phyloP scores from a whole-genome alignment of 495 filamentous ascomycete genomes.

The Penicillium herquei region DNA sequence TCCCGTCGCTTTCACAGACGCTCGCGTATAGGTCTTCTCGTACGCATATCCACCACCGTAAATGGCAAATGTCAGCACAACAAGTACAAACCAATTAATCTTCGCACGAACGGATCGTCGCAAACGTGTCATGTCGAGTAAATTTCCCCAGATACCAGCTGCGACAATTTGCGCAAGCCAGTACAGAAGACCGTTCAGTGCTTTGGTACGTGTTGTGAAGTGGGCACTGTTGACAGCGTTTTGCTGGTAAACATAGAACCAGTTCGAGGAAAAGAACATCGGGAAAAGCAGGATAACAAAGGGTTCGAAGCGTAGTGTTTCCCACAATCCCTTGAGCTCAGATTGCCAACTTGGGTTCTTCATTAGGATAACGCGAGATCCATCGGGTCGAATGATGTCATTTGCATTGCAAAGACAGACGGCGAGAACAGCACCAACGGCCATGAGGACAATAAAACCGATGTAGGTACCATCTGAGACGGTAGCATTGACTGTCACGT shows the following conservation, averaged over 20 bases:
- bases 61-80: constrained; percentile 38
- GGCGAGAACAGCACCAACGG: constrained; percentile 56
- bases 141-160: constrained; percentile 36
- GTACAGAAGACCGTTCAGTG: constrained; percentile 45
- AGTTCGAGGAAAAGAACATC: constrained; percentile 61
- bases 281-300: constrained; percentile 42
- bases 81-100: constrained; percentile 32
- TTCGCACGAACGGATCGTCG: constrained; percentile 33
- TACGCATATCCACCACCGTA: constrained; percentile 49
- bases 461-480: constrained; percentile 48
- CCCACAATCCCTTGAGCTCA: constrained; percentile 35
- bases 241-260: constrained; percentile 70
- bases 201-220: constrained; percentile 43
- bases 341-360: constrained; percentile 67
- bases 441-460: constrained; percentile 43
- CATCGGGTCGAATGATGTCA: constrained; percentile 68
- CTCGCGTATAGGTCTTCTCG: constrained; percentile 39
- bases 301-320: constrained; percentile 32
- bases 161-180: constrained; percentile 50
- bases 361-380: constrained; percentile 73
- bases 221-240: constrained; percentile 44
- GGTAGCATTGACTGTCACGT: constrained; percentile 25
- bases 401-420: constrained; percentile 52
- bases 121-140: constrained; percentile 35
- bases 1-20: constrained; percentile 6